phyloP scores from a whole-genome alignment of 2,329 filamentous ascomycete species.

The Cytospora leucostoma region DNA sequence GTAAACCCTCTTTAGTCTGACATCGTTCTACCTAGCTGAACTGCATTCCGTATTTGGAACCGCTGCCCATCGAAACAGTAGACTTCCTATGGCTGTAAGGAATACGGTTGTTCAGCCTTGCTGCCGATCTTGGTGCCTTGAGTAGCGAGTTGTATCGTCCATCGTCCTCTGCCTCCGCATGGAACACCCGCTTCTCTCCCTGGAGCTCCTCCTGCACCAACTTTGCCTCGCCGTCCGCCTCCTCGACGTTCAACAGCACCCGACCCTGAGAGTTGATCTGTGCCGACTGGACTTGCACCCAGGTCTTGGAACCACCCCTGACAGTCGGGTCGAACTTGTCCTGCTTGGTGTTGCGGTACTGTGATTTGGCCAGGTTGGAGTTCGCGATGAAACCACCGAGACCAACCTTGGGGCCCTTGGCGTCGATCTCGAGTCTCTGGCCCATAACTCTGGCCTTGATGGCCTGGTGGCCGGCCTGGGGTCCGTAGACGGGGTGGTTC shows the following conservation, averaged over 20 bases:
- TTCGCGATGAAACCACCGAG: conserved; percentile 55
- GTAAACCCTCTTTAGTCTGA: background rate
- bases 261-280: conserved; percentile 53
- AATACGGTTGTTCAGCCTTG: background rate
- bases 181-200: conserved; percentile 39
- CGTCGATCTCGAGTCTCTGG: background rate
- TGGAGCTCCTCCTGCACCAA: conserved; percentile 50
- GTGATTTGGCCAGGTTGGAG: conserved; percentile 34
- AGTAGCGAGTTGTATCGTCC: conserved; percentile 36
- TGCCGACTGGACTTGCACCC: conserved; percentile 48
- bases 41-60: conserved; percentile 1
- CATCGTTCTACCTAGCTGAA: background rate
- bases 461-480: conserved; percentile 52
- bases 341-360: background rate
- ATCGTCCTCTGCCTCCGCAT: conserved; percentile 32
- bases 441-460: conserved; percentile 49
- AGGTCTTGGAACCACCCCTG: conserved; percentile 57
- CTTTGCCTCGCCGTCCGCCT: conserved; percentile 40
- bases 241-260: conserved; percentile 47
- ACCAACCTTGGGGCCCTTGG: conserved; percentile 48
- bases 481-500: conserved; percentile 64
- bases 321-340: conserved; percentile 48
- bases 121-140: background rate
- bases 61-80: background rate
- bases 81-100: background rate